A percentile compares a stretch with the other conserved stretches of the same genome.
phyloP scores from a whole-genome alignment of 305 asterid genomes.

The Withania somnifera region DNA sequence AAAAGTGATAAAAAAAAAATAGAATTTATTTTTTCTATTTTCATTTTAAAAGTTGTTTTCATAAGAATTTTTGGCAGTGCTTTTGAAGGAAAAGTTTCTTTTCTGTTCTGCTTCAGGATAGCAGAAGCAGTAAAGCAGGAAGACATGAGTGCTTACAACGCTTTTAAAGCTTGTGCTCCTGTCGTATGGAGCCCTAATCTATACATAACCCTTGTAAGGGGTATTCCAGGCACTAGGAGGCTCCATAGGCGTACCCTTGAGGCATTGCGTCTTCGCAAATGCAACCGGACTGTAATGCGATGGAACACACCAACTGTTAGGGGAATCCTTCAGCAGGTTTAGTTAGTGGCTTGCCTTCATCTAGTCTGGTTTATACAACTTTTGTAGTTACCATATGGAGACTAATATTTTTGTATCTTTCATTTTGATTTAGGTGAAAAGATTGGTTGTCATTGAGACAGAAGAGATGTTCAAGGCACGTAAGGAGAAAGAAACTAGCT shows the following conservation, averaged over 20 bases:
- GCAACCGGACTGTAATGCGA: constrained; percentile 87
- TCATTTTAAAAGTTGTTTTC: too few species aligned
- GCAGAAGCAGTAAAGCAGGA: background rate
- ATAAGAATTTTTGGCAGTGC: too few species aligned
- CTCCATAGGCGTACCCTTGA: constrained; percentile 95
- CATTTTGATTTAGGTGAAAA: constrained; percentile 44
- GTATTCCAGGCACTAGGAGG: constrained; percentile 87
- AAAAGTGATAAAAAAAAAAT: too few species aligned
- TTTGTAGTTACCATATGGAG: background rate
- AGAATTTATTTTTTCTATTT: too few species aligned
- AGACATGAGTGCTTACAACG: constrained; percentile 78
- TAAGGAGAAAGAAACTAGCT: constrained; percentile 56
- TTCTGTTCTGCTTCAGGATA: constrained; percentile 9
- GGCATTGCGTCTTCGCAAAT: constrained; percentile 77
- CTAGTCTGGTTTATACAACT: background rate
- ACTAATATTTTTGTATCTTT: background rate
- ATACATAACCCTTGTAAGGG: constrained; percentile 88
- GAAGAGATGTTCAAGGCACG: constrained; percentile 89
- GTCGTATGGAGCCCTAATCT: constrained; percentile 88
- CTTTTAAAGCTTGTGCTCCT: constrained; percentile 69
- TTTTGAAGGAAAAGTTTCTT: background rate
- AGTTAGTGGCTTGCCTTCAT: too few species aligned
- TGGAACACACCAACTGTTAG: constrained; percentile 80
- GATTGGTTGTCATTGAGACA: constrained; percentile 80
- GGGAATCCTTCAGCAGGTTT: constrained; percentile 97